These are phyloP conservation scores for Barbatosphaeria neglecta DNA, from an alignment of 495 filamentous ascomycete species.

Conservation along the genomic window DNA sequence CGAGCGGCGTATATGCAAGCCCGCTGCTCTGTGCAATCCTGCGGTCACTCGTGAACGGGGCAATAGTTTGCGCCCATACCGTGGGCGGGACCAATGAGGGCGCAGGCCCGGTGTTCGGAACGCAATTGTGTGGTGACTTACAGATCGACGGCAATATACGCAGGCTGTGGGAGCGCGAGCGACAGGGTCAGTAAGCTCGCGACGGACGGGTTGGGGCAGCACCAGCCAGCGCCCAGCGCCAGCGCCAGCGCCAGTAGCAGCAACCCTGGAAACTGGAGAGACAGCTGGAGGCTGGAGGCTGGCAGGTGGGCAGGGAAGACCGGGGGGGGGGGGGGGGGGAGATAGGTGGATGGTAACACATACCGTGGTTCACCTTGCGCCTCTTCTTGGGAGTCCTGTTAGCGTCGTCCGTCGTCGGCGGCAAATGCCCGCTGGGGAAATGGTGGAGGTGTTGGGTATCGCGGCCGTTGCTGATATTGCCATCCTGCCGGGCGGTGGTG, in stretches of 20 bases:
- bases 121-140: slow-evolving; percentile 45
- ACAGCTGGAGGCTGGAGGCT: too few species aligned
- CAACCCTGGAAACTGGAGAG: too few species aligned
- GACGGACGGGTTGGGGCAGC: slow-evolving; percentile 6
- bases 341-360: too few species aligned
- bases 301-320: too few species aligned
- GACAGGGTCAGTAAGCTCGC: slow-evolving; percentile 34
- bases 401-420: slow-evolving; percentile 28
- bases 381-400: slow-evolving; percentile 77
- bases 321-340: too few species aligned
- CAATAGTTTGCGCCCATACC: slow-evolving; percentile 11
- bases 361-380: slow-evolving; percentile 99
- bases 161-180: slow-evolving; percentile 61
- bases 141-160: slow-evolving; percentile 98
- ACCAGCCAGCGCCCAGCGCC: slow-evolving; percentile 6
- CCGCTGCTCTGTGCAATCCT: slow-evolving; percentile 1
- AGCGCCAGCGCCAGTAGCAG: slow-evolving; percentile 1
- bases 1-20: neutral
- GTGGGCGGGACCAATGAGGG: slow-evolving; percentile 16
- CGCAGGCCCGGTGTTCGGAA: slow-evolving; percentile 15
- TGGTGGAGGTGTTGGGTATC: neutral
- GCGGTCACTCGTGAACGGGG: slow-evolving; percentile 5
- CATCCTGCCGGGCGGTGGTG: too few species aligned
- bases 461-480: slow-evolving; percentile 20
- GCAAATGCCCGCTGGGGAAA: neutral